Conservation (phyloP, 1,284 basidiomycete species). For the Lentinula novae-zelandiae region DNA sequence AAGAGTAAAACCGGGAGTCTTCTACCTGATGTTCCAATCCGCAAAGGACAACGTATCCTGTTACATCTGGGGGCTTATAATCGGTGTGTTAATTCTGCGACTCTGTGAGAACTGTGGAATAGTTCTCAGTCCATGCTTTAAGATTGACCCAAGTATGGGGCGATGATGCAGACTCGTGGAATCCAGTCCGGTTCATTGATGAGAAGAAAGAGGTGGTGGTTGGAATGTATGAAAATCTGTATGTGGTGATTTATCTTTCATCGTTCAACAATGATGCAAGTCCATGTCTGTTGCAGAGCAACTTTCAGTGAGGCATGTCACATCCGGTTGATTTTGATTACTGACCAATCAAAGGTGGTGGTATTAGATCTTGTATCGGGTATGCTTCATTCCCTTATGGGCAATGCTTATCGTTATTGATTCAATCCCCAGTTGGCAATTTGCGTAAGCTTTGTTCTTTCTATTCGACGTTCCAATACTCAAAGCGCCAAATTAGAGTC, state of each 20-base stretch:
- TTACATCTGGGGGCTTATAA: constrained; percentile 22
- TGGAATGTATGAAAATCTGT: constrained; percentile 23
- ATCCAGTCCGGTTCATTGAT: constrained; percentile 21
- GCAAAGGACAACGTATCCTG: constrained; percentile 21
- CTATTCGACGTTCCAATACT: not conserved
- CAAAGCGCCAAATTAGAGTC: not conserved
- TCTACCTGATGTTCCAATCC: constrained; percentile 20
- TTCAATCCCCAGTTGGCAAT: not conserved
- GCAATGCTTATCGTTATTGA: not conserved
- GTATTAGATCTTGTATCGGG: constrained; percentile 11
- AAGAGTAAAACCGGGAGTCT: constrained; percentile 17
- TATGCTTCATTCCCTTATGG: not conserved
- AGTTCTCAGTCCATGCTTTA: not conserved
- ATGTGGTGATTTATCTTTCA: constrained; percentile 7
- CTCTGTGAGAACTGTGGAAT: not conserved
- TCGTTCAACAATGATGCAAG: not conserved
- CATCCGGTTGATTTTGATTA: not conserved
- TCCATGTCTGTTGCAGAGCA: not conserved
- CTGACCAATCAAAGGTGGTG: constrained; percentile 7
- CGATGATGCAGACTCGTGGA: constrained; percentile 24
- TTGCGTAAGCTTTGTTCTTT: not conserved
- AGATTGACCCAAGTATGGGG: constrained; percentile 21
- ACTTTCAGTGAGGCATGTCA: constrained; percentile 8
- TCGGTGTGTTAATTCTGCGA: constrained; percentile 15
- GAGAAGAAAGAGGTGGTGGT: constrained; percentile 13